phyloP scores from a whole-genome alignment of 176 grass and related monocot genomes.

The Musa schizocarpa region DNA sequence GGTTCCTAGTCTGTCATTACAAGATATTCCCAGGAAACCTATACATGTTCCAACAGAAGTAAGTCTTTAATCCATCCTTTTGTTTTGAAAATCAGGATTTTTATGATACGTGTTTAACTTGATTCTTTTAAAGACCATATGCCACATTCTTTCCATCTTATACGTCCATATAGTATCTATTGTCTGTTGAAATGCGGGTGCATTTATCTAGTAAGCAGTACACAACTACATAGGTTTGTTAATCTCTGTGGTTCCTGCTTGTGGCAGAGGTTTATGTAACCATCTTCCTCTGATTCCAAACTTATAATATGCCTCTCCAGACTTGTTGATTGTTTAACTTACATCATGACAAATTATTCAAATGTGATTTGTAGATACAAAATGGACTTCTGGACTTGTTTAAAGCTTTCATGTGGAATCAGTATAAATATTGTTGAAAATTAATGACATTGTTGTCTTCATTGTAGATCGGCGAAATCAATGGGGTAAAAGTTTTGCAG shows the following conservation, averaged over 20 bases:
- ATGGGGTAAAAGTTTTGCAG: conserved; percentile 87
- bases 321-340: no score
- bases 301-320: no score
- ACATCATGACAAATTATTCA: no score
- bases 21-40: conserved; percentile 91
- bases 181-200: no score
- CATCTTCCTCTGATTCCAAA: no score
- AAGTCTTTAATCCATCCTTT: conserved; percentile 23
- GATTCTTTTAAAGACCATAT: background rate
- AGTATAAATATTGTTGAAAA: background rate
- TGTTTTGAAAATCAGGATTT: background rate
- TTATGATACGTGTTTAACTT: background rate
- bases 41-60: conserved; percentile 80
- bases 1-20: conserved; percentile 65
- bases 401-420: background rate
- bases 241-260: no score
- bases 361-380: no score
- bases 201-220: no score
- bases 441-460: background rate
- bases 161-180: no score
- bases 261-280: no score
- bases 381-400: background rate
- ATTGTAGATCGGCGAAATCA: conserved; percentile 79
- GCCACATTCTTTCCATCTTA: no score
- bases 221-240: no score